A percentile compares a stretch with the other conserved stretches of the same genome.
phyloP scores from a whole-genome alignment of 306 rosid species.

The Sindora glabra region DNA sequence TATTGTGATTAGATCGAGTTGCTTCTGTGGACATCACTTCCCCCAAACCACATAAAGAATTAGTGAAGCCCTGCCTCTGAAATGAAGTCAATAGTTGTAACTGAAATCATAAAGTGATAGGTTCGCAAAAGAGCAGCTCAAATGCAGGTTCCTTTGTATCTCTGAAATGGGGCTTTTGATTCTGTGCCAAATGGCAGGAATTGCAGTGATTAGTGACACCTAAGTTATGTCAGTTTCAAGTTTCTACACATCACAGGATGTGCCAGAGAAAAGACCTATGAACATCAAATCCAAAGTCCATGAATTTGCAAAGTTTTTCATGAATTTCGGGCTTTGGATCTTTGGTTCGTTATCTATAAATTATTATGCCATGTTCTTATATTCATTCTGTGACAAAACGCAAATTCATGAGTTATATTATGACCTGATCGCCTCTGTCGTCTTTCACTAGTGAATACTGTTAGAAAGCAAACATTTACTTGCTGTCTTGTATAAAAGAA shows the following conservation, averaged over 20 bases:
- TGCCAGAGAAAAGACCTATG: not conserved
- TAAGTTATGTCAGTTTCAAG: not conserved
- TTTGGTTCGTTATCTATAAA: not conserved
- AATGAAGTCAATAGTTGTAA: too few relatives aligned
- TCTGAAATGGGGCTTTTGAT: not conserved
- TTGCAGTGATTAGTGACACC: not conserved
- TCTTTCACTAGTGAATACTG: too few relatives aligned
- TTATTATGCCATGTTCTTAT: not conserved
- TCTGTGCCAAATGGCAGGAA: not conserved
- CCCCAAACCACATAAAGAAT: not conserved
- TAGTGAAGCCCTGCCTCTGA: not conserved
- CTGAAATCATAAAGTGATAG: not conserved
- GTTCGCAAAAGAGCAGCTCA: not conserved
- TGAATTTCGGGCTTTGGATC: not conserved
- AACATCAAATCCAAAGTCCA: not conserved
- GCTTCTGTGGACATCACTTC: not conserved
- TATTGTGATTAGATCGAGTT: conserved; percentile 5
- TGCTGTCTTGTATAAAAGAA: too few relatives aligned
- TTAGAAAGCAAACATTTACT: too few relatives aligned
- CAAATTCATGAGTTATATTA: not conserved
- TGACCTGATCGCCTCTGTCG: not conserved
- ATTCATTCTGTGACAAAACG: not conserved
- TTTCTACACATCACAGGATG: not conserved
- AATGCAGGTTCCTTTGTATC: not conserved
- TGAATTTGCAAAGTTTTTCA: not conserved